Base-by-base conservation (phyloP, 345 rosid genomes). In the Eutrema yunnanense region DNA sequence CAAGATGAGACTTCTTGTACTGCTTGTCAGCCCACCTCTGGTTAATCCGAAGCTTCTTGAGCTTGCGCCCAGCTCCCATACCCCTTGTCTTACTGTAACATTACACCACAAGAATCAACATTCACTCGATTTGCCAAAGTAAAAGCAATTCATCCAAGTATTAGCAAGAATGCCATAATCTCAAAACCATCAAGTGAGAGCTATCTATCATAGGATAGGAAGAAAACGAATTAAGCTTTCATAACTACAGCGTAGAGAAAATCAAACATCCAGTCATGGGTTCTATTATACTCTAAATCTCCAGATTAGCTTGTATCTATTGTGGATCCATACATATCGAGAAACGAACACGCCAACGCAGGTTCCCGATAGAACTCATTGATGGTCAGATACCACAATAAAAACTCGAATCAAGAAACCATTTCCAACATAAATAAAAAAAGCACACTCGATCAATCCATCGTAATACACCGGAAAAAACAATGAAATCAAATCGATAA, bases 1-100 rank as follows among this genome's bases (percentile, higher is more conserved):
- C 92, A 26, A 69, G 82, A 42, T 86, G 85, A 27, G 92, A 86
- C 51, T 86, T 88, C 76, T 88, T 88, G 86, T 84, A 86, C 36
- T 84, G 44, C 69, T 83, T 88, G 68, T 88, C 86, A 22, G 90
- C 87, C 93, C 89, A 88, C 83, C 93, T 86, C 65, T 86, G 89
- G 16, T 68, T 80, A 32, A 84, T 83, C 5, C 90, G 73, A 67
- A 84, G 87, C 62, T 51, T 62, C 59, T 78, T 77, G 76, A 88
- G 80, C 87, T 86, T 79, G 34, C 88, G 85, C 59, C 80, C 93
- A 9, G 90, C 92, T 86, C 90, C 90, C 87, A 83, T 84, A 27
- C 92, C 92, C 48, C 88, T 83, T 42, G 88, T 88, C 80, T 88
- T 88, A 67, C 90, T 86, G 79, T n/a, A 57, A 58, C 0, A 63